These are phyloP conservation scores for Umbilicaria muhlenbergii DNA, from an alignment of 495 filamentous ascomycete species.

Conservation along the genomic window DNA sequence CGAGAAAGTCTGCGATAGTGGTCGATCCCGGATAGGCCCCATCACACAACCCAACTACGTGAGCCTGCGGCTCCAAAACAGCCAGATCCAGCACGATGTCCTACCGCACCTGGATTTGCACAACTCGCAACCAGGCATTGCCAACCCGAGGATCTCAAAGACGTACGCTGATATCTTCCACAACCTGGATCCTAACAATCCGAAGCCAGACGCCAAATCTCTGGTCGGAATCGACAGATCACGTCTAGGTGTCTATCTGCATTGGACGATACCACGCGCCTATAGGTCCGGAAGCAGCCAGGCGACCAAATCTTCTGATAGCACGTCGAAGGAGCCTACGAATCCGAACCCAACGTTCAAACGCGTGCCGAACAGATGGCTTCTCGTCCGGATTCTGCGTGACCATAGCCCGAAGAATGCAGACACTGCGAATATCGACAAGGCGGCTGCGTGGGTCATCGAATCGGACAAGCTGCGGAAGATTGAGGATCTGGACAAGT, in stretches of 20 bases:
- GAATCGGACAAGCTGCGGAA: conserved; percentile 27
- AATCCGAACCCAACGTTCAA: conserved; percentile 18
- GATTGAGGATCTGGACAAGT: too few relatives aligned
- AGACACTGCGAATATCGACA: conserved; percentile 5
- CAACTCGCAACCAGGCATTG: conserved; percentile 14
- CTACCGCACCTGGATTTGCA: conserved; percentile 28
- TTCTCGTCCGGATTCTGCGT: conserved; percentile 27
- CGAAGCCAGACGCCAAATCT: conserved; percentile 9
- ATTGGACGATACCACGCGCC: conserved; percentile 33
- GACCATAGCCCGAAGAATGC: too few relatives aligned
- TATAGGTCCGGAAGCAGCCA: conserved; percentile 25
- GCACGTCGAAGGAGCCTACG: conserved; percentile 2
- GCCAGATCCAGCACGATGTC: conserved; percentile 25
- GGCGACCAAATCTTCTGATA: conserved; percentile 5
- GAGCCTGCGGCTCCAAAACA: conserved; percentile 24
- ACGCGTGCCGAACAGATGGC: conserved; percentile 23
- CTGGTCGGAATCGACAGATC: too few relatives aligned
- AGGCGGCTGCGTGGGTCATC: conserved; percentile 28
- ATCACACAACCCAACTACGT: conserved; percentile 41
- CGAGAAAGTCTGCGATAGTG: conserved; percentile 12
- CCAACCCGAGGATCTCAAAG: conserved; percentile 28
- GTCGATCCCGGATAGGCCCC: conserved; percentile 34
- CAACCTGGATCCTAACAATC: conserved; percentile 21
- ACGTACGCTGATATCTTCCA: too few relatives aligned
- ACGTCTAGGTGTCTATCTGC: conserved; percentile 35